Evolutionary conservation across 768 basidiomycete genomes (phyloP), one percentile per base, ranked within the genome.

Genomic region (Macrolepiota albuminosa): DNA sequence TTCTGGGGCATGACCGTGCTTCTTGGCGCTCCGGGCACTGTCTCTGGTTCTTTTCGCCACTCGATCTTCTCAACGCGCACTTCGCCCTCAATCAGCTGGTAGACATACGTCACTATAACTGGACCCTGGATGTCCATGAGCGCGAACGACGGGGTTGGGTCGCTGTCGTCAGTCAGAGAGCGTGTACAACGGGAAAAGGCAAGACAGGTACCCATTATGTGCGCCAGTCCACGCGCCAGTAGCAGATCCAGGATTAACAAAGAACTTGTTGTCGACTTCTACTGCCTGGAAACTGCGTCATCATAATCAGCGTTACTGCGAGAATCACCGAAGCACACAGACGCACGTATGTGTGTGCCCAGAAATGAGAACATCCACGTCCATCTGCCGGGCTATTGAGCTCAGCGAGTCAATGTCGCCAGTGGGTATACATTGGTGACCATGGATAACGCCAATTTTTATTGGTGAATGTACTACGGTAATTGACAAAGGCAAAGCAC

Each of bases 41-140:
- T 56, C 34, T 75, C 81, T 39, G 75, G 64, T 62, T 89, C 86
- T 66, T 88, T 89, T 60, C 88, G 78, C 77, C 86, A 92, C 71
- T 92, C 90, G 57, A 93, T 88, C 78, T 93, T 93, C 77, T 93
- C 91, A 5, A 93, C 91, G n/a, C 91, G 81, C 2, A 95, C 93
- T 72, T 95, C 94, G 45, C 93, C 91, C 46, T 95, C 93, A 48
- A 96, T 89, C 34, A 96, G 84, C 69, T 95, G 93, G 72, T 96
- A 98, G 3, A 98, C 95, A 68, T 97, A 98, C 2, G 96, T 98
- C 31, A 97, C 95, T 37, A 99, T 91, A 9, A 96, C 93, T 2
- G 93, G 86, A 5, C 97, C 97, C 75, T 99, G 97, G 39, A 99
- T 88, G 70, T 98, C 97, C 89, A 99, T 93, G 48, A 98, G 76